Percentiles rank a stretch among this genome's conserved stretches.
These are phyloP conservation scores for Bryopsis sp. DNA, from an alignment of 139 green algal genomes.

Conservation along the genomic window DNA sequence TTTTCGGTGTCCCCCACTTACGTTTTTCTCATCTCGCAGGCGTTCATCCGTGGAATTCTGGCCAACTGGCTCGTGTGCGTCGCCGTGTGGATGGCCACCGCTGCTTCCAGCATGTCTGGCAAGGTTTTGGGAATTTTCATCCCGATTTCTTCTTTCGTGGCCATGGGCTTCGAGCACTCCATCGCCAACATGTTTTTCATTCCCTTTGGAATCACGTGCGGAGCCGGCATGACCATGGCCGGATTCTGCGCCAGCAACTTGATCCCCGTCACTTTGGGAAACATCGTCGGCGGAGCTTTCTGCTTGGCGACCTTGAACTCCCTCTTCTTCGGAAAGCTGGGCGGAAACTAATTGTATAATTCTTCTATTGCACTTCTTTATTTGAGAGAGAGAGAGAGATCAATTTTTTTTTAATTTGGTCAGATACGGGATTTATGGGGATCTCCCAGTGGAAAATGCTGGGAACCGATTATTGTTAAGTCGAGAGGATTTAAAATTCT, in stretches of 20 bases:
- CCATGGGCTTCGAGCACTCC: conserved; percentile 75
- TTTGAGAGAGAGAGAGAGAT: too few species aligned
- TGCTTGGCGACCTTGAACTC: conserved; percentile 52
- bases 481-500: too few species aligned
- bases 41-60: conserved; percentile 57
- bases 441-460: too few species aligned
- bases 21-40: conserved; percentile 34
- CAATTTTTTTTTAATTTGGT: too few species aligned
- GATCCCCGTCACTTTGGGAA: conserved; percentile 85
- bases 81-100: conserved; percentile 67
- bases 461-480: too few species aligned
- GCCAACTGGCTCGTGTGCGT: conserved; percentile 90
- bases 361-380: too few species aligned
- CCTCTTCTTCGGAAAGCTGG: conserved; percentile 41
- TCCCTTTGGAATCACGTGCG: conserved; percentile 38
- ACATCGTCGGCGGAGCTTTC: conserved; percentile 61
- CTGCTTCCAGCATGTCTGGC: conserved; percentile 52
- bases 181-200: conserved; percentile 76
- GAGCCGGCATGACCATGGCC: conserved; percentile 42
- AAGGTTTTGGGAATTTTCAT: conserved; percentile 70
- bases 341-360: too few species aligned
- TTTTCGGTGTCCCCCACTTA: too few species aligned
- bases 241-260: conserved; percentile 73
- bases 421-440: too few species aligned
- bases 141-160: conserved; percentile 75